Conservation (phyloP, 2,329 filamentous ascomycete species). For the Huntiella omanensis region DNA sequence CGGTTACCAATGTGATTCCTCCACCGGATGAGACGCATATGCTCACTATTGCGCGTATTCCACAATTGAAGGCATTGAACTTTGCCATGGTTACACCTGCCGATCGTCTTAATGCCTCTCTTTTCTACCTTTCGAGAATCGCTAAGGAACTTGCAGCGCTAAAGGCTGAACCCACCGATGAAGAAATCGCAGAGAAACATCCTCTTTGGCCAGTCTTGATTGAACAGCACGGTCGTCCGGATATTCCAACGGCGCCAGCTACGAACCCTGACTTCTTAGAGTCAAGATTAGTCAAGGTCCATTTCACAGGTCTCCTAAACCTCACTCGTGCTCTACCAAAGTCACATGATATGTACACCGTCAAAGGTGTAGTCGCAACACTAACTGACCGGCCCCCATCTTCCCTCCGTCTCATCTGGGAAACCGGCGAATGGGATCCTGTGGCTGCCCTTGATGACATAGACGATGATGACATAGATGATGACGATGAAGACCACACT, state of each 20-base stretch:
- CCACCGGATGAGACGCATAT: conserved; percentile 61
- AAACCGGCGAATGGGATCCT: conserved; percentile 81
- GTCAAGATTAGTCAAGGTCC: conserved; percentile 52
- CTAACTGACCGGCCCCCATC: conserved; percentile 49
- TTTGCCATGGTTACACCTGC: conserved; percentile 50
- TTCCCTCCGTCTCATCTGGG: conserved; percentile 53
- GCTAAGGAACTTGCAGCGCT: conserved; percentile 51
- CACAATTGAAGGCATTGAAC: conserved; percentile 49
- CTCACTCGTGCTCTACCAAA: conserved; percentile 38
- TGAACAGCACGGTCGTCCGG: conserved; percentile 53
- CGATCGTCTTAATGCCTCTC: conserved; percentile 73
- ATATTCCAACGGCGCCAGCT: conserved; percentile 34
- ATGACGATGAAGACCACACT: conserved; percentile 30
- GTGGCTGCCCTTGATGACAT: conserved; percentile 43
- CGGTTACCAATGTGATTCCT: conserved; percentile 23
- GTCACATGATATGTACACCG: conserved; percentile 60
- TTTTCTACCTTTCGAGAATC: conserved; percentile 81
- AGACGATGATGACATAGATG: conserved; percentile 26
- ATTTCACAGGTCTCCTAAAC: conserved; percentile 21
- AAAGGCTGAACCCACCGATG: conserved; percentile 24
- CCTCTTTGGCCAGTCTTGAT: conserved; percentile 59
- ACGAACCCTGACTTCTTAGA: conserved; percentile 68
- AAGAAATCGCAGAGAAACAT: conserved; percentile 34
- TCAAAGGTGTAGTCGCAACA: conserved; percentile 60
- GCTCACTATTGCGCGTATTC: conserved; percentile 63